Conservation (phyloP, 768 basidiomycete genomes). For the Trametes gibbosa region DNA sequence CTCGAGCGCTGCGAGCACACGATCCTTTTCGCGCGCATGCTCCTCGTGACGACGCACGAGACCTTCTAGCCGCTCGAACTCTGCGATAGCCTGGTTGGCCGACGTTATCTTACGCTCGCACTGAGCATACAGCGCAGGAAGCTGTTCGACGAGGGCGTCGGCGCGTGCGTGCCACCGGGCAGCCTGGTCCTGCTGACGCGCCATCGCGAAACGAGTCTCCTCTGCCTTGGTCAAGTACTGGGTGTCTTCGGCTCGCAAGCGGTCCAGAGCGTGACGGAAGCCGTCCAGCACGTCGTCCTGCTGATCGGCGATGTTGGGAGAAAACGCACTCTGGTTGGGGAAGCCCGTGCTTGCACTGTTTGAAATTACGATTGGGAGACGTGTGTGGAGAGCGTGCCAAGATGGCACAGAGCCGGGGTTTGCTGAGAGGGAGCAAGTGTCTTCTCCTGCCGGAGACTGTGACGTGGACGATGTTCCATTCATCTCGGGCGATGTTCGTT, state of each 20-base stretch:
- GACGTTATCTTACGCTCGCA: conserved; percentile 18
- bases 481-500: not conserved
- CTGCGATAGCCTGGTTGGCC: conserved; percentile 2
- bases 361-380: not conserved
- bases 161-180: conserved; percentile 20
- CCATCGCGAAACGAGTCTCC: conserved; percentile 23
- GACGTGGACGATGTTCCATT: not conserved
- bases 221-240: conserved; percentile 29
- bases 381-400: not conserved
- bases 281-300: conserved; percentile 21
- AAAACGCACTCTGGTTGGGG: not conserved
- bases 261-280: conserved; percentile 18
- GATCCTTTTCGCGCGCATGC: not conserved
- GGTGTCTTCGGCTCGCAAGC: conserved; percentile 17
- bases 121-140: conserved; percentile 30
- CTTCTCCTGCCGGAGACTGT: not conserved
- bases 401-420: not conserved
- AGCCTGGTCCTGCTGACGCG: conserved; percentile 32
- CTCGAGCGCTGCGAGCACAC: not conserved
- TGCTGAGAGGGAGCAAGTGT: not conserved
- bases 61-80: not conserved
- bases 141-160: conserved; percentile 30
- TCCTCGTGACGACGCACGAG: not conserved
- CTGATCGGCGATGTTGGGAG: not conserved
- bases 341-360: not conserved